These are phyloP conservation scores for Suillus subalutaceus DNA, from an alignment of 768 basidiomycete species.

Conservation along the genomic window DNA sequence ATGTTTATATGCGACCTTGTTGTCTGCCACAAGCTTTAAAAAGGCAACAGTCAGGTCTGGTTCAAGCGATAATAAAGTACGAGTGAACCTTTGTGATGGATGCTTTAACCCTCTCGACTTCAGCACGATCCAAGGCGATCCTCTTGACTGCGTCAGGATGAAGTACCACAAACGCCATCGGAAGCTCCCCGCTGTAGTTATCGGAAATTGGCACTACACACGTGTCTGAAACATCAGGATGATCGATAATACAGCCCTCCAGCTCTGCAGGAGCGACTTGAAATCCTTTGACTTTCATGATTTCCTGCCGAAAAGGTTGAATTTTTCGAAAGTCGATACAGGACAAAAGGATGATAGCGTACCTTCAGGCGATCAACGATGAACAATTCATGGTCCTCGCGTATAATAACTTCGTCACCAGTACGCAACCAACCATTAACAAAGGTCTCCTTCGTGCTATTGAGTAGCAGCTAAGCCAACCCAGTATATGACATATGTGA, in stretches of 20 bases:
- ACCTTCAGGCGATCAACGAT: conserved; percentile 70
- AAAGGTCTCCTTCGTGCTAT: conserved; percentile 70
- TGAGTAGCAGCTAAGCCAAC: not conserved
- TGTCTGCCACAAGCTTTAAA: conserved; percentile 53
- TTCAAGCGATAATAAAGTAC: not conserved
- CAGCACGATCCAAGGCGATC: conserved; percentile 31
- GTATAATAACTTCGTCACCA: conserved; percentile 64
- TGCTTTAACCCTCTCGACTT: conserved; percentile 40
- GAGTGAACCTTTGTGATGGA: conserved; percentile 50
- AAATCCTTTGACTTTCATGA: conserved; percentile 71
- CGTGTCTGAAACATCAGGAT: conserved; percentile 59
- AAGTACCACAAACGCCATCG: conserved; percentile 68
- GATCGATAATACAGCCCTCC: conserved; percentile 64
- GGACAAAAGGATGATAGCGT: conserved; percentile 2
- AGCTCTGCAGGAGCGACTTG: conserved; percentile 78
- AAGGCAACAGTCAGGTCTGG: conserved; percentile 11
- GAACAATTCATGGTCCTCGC: conserved; percentile 56
- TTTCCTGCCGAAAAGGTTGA: conserved; percentile 45
- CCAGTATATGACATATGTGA: not conserved
- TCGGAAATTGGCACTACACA: conserved; percentile 71
- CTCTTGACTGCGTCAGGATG: conserved; percentile 42
- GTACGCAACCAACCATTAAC: conserved; percentile 74
- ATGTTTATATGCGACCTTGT: conserved; percentile 60
- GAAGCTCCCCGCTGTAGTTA: conserved; percentile 73
- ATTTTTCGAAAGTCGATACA: not conserved